Evolutionary conservation across 208 protist species (phyloP).

Genomic region (Zelonia costaricensis): DNA sequence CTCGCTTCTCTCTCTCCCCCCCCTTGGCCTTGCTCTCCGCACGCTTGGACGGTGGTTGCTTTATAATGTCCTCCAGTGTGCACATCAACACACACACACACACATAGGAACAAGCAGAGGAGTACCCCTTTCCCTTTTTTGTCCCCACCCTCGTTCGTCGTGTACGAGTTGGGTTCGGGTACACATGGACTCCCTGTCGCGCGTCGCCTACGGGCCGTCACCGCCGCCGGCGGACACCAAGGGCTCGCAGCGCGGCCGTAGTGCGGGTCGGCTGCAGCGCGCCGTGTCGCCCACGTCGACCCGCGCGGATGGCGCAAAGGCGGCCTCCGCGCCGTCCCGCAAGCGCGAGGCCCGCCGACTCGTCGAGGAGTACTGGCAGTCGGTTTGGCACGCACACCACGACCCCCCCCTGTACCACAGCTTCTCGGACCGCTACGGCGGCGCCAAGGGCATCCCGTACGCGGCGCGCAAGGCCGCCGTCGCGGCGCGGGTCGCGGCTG

Average conservation of each 20-base stretch:
- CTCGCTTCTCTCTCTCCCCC: no score
- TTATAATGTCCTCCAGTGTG: no score
- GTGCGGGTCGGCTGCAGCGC: not conserved
- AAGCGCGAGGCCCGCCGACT: slow-evolving; percentile 29
- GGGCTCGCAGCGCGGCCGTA: slow-evolving; percentile 2
- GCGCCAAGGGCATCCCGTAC: slow-evolving; percentile 59
- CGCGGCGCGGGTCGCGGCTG: not conserved
- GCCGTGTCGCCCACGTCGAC: not conserved
- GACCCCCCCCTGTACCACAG: slow-evolving; percentile 80
- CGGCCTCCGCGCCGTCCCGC: not conserved
- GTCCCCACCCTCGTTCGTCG: no score
- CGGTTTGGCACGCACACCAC: slow-evolving; percentile 42
- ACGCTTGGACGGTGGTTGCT: no score
- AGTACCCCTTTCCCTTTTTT: slow-evolving; percentile 3
- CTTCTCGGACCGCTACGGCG: slow-evolving; percentile 74
- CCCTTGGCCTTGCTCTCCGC: no score
- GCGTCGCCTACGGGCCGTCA: slow-evolving; percentile 24
- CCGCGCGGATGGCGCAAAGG: not conserved
- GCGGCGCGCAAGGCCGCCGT: slow-evolving; percentile 40
- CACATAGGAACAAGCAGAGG: no score
- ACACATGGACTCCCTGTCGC: slow-evolving; percentile 20
- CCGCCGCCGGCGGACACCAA: slow-evolving; percentile 17
- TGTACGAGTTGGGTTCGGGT: no score
- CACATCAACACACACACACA: no score
- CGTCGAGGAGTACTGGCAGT: slow-evolving; percentile 81